Conservation (phyloP, 352 stramenopile genomes). For the Detonula confervacea region DNA sequence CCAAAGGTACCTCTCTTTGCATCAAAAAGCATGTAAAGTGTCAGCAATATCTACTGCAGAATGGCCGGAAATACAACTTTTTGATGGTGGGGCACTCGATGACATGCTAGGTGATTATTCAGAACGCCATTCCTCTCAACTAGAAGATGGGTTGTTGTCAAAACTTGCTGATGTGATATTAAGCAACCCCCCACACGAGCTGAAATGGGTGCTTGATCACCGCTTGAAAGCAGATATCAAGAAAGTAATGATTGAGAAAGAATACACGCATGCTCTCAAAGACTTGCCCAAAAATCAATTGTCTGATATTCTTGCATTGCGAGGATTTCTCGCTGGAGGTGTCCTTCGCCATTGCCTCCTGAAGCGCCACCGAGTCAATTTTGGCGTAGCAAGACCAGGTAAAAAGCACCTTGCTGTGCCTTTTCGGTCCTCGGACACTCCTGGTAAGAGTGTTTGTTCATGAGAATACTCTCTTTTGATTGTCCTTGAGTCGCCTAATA, state of each 20-base stretch:
- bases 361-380: constrained; percentile 88
- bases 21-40: constrained; percentile 42
- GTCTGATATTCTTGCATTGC: constrained; percentile 80
- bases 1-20: constrained; percentile 7
- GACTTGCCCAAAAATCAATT: constrained; percentile 49
- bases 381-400: constrained; percentile 74
- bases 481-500: no score
- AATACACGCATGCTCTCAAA: constrained; percentile 46
- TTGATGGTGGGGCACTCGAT: constrained; percentile 38
- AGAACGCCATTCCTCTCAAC: constrained; percentile 8
- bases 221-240: constrained; percentile 48
- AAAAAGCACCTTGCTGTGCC: constrained; percentile 89
- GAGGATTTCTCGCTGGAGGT: constrained; percentile 86
- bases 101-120: constrained; percentile 35
- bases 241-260: constrained; percentile 59
- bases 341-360: constrained; percentile 88
- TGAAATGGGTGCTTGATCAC: constrained; percentile 83
- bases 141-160: constrained; percentile 55
- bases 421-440: constrained; percentile 88
- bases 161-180: constrained; percentile 84
- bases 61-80: constrained; percentile 50
- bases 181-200: constrained; percentile 75
- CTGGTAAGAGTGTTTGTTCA: no score
- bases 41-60: constrained; percentile 17
- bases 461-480: no score